Evolutionary conservation across 805 yeast species (phyloP).

Genomic region (Saturnispora saitoi): DNA sequence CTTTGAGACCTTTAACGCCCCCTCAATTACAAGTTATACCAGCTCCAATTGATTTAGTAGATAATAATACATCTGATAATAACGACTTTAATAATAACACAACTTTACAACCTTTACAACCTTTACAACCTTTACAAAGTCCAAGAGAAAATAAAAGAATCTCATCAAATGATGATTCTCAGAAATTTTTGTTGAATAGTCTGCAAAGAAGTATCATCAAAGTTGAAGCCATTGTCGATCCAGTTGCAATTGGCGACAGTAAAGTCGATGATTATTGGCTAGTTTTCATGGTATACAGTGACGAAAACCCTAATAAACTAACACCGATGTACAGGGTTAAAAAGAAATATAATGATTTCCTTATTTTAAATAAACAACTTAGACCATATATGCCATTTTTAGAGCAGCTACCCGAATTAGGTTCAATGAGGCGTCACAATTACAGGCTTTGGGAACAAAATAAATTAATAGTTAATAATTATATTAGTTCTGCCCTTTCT

Average conservation of each 20-base stretch:
- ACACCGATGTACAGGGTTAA: slow-evolving; percentile 53
- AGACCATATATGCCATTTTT: slow-evolving; percentile 33
- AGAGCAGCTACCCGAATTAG: slow-evolving; percentile 23
- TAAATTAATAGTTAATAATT: slow-evolving; percentile 25
- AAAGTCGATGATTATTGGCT: slow-evolving; percentile 51
- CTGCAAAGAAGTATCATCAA: slow-evolving; percentile 25
- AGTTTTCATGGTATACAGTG: slow-evolving; percentile 55
- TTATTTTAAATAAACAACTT: slow-evolving; percentile 50
- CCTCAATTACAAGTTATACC: not conserved
- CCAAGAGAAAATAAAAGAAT: not conserved
- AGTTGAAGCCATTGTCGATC: slow-evolving; percentile 26
- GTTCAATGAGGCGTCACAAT: slow-evolving; percentile 19
- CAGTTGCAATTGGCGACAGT: slow-evolving; percentile 15
- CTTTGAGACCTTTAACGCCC: not conserved
- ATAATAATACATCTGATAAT: too few relatives aligned
- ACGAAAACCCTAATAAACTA: slow-evolving; percentile 49
- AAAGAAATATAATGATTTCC: slow-evolving; percentile 54
- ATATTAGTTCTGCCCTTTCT: slow-evolving; percentile 20
- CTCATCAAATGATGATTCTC: slow-evolving; percentile 7
- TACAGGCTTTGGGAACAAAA: slow-evolving; percentile 29
- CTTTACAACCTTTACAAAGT: too few relatives aligned
- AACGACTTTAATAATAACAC: not conserved
- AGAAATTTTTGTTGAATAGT: slow-evolving; percentile 24
- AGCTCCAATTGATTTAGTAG: not conserved
- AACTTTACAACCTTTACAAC: not conserved